Conservation (phyloP, 176 grass and related monocot genomes). For the Alloteropsis semialata region DNA sequence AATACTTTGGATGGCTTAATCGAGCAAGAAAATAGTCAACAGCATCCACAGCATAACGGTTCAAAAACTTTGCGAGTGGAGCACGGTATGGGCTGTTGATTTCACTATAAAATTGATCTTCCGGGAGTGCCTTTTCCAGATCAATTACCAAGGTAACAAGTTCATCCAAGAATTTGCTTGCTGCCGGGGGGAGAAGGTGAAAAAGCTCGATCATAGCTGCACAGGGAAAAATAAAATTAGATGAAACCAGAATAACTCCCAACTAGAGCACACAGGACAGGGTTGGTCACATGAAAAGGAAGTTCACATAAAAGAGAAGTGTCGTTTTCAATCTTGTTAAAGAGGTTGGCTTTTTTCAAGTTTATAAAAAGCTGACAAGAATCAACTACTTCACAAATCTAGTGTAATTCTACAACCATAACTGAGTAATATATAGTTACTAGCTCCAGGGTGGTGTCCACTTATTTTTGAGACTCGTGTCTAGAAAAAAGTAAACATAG, state of each 20-base stretch:
- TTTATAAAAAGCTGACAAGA: neutral
- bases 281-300: neutral
- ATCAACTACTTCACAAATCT: neutral
- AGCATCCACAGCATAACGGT: constrained; percentile 79
- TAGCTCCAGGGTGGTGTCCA: neutral
- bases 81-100: constrained; percentile 97
- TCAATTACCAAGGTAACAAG: constrained; percentile 97
- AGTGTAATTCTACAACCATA: neutral
- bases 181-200: constrained; percentile 87
- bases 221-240: constrained; percentile 31
- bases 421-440: neutral
- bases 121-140: constrained; percentile 85
- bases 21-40: constrained; percentile 97
- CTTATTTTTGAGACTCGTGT: neutral
- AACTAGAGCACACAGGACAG: neutral
- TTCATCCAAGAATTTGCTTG: constrained; percentile 94
- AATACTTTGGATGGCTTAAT: constrained; percentile 84
- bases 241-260: neutral
- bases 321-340: neutral
- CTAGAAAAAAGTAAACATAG: neutral
- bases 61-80: constrained; percentile 94
- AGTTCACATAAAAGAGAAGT: neutral
- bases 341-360: neutral
- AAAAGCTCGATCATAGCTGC: constrained; percentile 99
- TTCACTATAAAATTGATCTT: constrained; percentile 96